phyloP scores from a whole-genome alignment of 176 grass and related monocot species.

The Phoenix roebelenii region DNA sequence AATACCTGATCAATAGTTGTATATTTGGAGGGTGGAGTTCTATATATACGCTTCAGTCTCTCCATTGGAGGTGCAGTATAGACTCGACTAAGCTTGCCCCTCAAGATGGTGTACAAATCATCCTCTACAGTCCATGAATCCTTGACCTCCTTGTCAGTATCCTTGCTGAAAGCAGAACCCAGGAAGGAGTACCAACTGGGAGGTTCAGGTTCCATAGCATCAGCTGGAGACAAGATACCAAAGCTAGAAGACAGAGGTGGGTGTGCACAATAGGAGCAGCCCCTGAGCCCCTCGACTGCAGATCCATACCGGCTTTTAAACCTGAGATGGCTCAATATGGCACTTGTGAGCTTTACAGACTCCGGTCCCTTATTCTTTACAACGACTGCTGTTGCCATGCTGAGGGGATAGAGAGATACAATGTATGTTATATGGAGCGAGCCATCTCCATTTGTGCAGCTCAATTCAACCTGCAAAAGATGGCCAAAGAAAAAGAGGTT shows the following conservation, averaged over 20 bases:
- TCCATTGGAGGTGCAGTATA: conserved; percentile 73
- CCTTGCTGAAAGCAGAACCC: conserved; percentile 8
- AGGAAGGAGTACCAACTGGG: conserved; percentile 31
- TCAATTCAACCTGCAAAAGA: conserved; percentile 54
- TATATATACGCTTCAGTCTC: conserved; percentile 73
- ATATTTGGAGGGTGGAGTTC: conserved; percentile 71
- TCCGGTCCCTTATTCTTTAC: conserved; percentile 59
- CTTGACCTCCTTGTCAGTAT: conserved; percentile 19
- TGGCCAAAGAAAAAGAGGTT: not conserved
- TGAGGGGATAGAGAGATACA: conserved; percentile 66
- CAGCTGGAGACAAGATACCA: conserved; percentile 41
- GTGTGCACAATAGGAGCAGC: conserved; percentile 60
- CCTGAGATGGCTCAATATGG: conserved; percentile 77
- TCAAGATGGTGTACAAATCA: conserved; percentile 57
- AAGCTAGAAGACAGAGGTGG: conserved; percentile 51
- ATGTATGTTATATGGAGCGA: conserved; percentile 74
- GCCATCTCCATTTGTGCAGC: conserved; percentile 46
- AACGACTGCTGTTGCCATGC: conserved; percentile 84
- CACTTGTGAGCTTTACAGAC: conserved; percentile 66
- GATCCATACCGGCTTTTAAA: conserved; percentile 48
- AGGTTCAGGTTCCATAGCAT: conserved; percentile 74
- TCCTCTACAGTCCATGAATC: conserved; percentile 65
- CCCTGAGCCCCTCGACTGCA: conserved; percentile 59
- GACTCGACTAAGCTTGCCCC: conserved; percentile 69
- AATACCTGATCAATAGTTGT: conserved; percentile 79